These are phyloP conservation scores for Auxenochlorella pyrenoidosa DNA, from an alignment of 139 green algal genomes.

Conservation along the genomic window DNA sequence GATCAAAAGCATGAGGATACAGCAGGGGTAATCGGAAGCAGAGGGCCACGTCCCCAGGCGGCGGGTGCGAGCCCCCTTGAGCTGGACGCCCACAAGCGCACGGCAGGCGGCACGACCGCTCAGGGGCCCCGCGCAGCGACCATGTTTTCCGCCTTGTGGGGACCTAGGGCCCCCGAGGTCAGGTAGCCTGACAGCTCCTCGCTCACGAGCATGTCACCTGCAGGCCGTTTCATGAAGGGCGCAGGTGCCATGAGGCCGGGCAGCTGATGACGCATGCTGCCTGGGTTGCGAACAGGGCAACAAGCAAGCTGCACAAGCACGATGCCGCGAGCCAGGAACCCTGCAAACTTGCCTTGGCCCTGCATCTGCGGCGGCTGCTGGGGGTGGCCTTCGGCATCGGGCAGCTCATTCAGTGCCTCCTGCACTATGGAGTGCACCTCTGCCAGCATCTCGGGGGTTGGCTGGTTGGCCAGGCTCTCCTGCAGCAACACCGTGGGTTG, in stretches of 20 bases:
- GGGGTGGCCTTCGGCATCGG: neutral
- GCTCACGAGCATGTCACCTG: neutral
- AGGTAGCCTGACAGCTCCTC: conserved; percentile 10
- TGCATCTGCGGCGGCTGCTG: neutral
- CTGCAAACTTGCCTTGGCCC: neutral
- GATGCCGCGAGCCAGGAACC: too few species aligned
- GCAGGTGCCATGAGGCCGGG: too few species aligned
- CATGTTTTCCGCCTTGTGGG: neutral
- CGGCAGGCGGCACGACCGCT: neutral
- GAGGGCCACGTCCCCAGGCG: neutral
- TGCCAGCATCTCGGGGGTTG: conserved; percentile 20
- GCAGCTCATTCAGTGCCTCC: conserved; percentile 20
- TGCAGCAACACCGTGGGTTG: neutral
- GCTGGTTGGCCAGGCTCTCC: conserved; percentile 31
- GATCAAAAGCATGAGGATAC: neutral
- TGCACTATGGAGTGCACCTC: conserved; percentile 35
- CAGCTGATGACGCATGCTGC: too few species aligned
- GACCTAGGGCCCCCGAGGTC: neutral
- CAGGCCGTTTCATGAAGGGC: too few species aligned
- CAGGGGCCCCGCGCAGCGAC: neutral
- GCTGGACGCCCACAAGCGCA: too few species aligned
- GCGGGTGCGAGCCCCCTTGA: too few species aligned
- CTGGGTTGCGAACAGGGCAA: neutral
- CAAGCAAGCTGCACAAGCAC: neutral
- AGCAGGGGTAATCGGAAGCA: neutral